Percentiles rank a stretch among this genome's conserved stretches.
phyloP scores from a whole-genome alignment of 805 yeast genomes.

The Babjeviella inositovora region DNA sequence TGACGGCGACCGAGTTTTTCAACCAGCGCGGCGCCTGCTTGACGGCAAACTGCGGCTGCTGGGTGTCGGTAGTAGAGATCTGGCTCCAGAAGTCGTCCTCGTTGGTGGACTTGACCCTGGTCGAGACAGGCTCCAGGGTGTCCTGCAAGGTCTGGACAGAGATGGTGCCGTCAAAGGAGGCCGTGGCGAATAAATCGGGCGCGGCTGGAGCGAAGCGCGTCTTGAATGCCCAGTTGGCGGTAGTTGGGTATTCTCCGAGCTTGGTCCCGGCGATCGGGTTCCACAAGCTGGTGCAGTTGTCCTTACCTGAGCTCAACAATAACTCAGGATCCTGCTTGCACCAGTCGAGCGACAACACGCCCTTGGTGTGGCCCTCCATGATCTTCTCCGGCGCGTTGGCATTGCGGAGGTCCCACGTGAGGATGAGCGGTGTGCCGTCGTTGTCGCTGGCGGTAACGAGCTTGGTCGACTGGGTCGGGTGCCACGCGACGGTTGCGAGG shows the following conservation, averaged over 20 bases:
- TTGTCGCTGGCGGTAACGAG: constrained; percentile 78
- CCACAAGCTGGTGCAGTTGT: constrained; percentile 80
- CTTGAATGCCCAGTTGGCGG: constrained; percentile 89
- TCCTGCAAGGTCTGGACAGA: constrained; percentile 80
- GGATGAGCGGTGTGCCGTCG: constrained; percentile 64
- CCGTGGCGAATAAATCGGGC: constrained; percentile 82
- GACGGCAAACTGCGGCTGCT: constrained; percentile 54
- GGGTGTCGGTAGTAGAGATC: constrained; percentile 49
- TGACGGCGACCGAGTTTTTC: constrained; percentile 51
- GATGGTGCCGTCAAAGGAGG: constrained; percentile 77
- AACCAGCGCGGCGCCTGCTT: constrained; percentile 89
- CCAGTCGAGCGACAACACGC: constrained; percentile 89
- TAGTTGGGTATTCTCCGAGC: constrained; percentile 78
- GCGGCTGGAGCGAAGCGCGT: constrained; percentile 74
- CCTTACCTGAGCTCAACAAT: constrained; percentile 83
- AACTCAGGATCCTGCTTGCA: constrained; percentile 66
- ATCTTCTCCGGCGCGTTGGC: constrained; percentile 77
- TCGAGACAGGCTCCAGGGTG: constrained; percentile 40
- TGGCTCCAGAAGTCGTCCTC: constrained; percentile 83
- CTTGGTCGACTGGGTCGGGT: constrained; percentile 76
- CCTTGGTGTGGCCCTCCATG: constrained; percentile 71
- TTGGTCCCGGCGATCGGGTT: constrained; percentile 63
- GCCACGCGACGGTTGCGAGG: constrained; percentile 84
- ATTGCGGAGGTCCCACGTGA: constrained; percentile 91
- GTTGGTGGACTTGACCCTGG: constrained; percentile 19